Evolutionary conservation across 805 yeast genomes (phyloP), one percentile per base, ranked within the genome.

Genomic region (Zygosaccharomyces bisporus): DNA sequence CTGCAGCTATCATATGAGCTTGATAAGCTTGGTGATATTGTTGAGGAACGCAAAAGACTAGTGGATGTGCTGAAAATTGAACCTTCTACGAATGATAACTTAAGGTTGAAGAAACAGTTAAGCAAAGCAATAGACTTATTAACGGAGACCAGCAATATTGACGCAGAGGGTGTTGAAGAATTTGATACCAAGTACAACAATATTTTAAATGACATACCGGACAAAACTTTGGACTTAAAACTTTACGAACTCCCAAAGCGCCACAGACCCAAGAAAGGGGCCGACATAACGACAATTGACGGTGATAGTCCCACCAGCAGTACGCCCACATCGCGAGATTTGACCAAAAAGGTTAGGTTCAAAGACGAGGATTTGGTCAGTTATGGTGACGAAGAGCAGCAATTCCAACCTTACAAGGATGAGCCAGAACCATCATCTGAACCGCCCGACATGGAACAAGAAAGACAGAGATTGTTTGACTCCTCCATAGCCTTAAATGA

Each of bases 21-120:
- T 10, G 61, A 58, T 18, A 58, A 45, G 41, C 39, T 63, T 27
- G 41, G 42, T 4, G 63, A 61, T 45, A 19, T 60, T 16, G 49
- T 62, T 4, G 64, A 61, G 13, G 68, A 63, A 39, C 53, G 67
- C 23, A 32, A 39, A 12, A 45, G 67, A 30, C 43, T 63, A n/a
- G 43, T 55, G 2, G 37, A 46, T 4, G 49, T 46, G 19, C 33
- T 61, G 25, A 32, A 46, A 24, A 50, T 62, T 12, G 37, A 37
- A 20, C 65, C 66, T 2, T 58, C 67, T 2, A 34, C 41, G 2
- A 50, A 48, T n/a, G 67, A 62, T 46, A 57, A 53, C 16, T 34
- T 51, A 7, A 47, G 39, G 14, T 39, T 62, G 39, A 55, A 53
- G 36, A 50, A 46, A 34, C 64, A 59, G 30, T 38, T 61, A 29